phyloP scores from a whole-genome alignment of 1,284 basidiomycete genomes.

The Ustilago lituana region DNA sequence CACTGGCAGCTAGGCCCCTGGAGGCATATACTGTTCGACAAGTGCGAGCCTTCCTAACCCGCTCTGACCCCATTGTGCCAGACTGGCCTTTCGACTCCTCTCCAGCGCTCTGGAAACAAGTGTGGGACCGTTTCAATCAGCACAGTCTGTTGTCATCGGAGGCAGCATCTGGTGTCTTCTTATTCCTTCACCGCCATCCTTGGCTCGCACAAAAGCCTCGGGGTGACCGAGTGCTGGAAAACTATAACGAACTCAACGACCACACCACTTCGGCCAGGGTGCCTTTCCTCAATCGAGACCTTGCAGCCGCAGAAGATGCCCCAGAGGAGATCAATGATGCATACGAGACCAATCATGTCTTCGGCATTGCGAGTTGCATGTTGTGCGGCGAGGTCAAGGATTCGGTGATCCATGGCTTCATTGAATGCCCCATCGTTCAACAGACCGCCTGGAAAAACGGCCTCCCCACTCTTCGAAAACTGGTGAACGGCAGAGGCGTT shows the following conservation, averaged over 20 bases:
- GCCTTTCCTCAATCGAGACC: neutral
- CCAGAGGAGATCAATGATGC: neutral
- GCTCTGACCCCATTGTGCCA: neutral
- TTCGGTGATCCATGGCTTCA: no score
- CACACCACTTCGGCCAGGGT: neutral
- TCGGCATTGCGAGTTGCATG: neutral
- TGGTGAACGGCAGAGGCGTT: neutral
- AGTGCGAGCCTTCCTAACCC: no score
- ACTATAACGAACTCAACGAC: neutral
- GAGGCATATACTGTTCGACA: neutral
- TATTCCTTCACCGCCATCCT: neutral
- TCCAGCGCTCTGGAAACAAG: constrained; percentile 3
- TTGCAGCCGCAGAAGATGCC: neutral
- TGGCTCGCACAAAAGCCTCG: constrained; percentile 3
- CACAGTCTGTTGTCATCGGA: neutral
- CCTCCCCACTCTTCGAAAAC: no score
- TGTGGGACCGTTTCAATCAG: constrained; percentile 1
- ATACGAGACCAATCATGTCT: neutral
- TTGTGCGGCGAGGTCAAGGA: no score
- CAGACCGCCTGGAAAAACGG: no score
- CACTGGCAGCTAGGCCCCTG: neutral
- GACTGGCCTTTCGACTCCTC: constrained; percentile 11
- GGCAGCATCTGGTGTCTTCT: neutral
- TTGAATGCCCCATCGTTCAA: no score
- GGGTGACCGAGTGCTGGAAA: neutral